phyloP scores from a whole-genome alignment of 306 rosid genomes.

The Oemleria cerasiformis region DNA sequence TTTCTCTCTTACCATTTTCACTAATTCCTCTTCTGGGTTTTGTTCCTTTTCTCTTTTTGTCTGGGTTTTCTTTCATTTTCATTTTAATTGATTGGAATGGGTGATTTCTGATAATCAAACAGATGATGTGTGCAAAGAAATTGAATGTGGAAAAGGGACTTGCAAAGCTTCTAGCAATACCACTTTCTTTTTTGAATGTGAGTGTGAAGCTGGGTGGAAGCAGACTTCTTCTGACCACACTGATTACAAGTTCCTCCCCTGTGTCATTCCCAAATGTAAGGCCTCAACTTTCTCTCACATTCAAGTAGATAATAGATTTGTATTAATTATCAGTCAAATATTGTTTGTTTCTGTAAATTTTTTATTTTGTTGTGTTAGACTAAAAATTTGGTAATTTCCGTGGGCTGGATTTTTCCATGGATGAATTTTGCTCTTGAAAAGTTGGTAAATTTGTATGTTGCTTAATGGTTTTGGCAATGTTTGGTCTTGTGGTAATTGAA shows the following conservation, averaged over 20 bases:
- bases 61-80: conserved; percentile 9
- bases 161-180: conserved; percentile 63
- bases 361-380: too few species aligned
- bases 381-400: too few species aligned
- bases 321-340: background rate
- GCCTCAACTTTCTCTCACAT: conserved; percentile 8
- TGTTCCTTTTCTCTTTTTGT: background rate
- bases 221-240: conserved; percentile 33
- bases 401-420: too few species aligned
- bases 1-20: background rate
- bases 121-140: conserved; percentile 69
- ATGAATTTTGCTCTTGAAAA: too few species aligned
- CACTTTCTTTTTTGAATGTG: conserved; percentile 58
- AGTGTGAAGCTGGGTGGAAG: conserved; percentile 79
- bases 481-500: background rate
- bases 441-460: background rate
- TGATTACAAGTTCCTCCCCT: conserved; percentile 63
- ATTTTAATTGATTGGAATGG: background rate
- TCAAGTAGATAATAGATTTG: background rate
- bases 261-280: conserved; percentile 81
- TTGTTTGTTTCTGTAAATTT: background rate
- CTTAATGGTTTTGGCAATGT: background rate
- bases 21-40: background rate
- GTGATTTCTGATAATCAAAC: conserved; percentile 15
- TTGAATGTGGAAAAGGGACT: conserved; percentile 74